Evolutionary conservation across 257 asterid genomes (phyloP), one percentile per base, ranked within the genome.

Genomic region (Leptodermis oblonga): DNA sequence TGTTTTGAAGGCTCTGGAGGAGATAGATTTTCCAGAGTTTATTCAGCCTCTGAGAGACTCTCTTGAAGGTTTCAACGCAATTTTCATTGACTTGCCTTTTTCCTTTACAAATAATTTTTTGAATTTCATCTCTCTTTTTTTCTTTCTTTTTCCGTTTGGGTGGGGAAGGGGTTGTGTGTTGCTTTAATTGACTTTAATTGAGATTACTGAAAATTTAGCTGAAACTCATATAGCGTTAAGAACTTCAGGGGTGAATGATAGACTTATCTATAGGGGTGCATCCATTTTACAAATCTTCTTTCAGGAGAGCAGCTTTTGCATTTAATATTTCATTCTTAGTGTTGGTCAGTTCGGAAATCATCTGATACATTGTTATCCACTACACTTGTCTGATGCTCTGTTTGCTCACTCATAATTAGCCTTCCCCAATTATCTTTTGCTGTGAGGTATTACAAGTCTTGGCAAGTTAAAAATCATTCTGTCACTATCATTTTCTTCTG

Each of bases 1-100:
- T 81, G 96, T 94, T 62, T 86, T 94, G 77, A 91, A 89, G 79
- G 99, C 97, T 36, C 79, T 91, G 74, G 97, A 94, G 79, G 99
- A 91, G 81, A 87, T 91, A 46, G 96, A 91, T 70, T 94, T 88
- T 81, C 39, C 85, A 0, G 99, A 90, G 77, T 86, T 93, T 74
- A 79, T 87, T 59, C 86, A 65, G 51, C 96, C 96, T 77, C 96
- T 93, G 63, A 86, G 89, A 83, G 80, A 82, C 69, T 82, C 90
- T 58, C 99, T 94, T 68, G 90, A 89, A 88, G 96, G 99, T 93
- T 62, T 58, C 75, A 75, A 10, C 39, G 45, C 49, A 26, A 15
- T 41, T 67, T 11, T 52, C 62, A 34, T 51, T 52, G n/a, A 36
- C 23, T 31, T 10, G 0, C 34, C 5, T n/a, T 67, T 49, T 49